Percentiles rank a stretch among this genome's conserved stretches.
phyloP scores from a whole-genome alignment of 106 monocot species.

The Vanilla planifolia region DNA sequence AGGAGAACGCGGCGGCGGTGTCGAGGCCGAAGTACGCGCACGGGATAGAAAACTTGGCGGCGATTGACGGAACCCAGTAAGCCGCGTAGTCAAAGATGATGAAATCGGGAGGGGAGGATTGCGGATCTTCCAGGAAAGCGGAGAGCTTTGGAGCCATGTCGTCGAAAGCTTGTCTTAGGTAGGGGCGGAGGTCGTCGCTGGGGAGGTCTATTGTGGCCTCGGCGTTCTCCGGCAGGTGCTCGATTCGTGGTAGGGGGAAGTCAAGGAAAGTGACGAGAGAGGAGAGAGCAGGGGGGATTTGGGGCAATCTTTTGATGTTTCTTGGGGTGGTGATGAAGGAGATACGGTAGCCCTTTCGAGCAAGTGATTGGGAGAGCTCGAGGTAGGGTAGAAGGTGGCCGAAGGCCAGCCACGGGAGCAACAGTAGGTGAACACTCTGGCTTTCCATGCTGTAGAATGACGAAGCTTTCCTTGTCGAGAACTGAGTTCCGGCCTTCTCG shows the following conservation, averaged over 20 bases:
- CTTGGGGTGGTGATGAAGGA: conserved; percentile 60
- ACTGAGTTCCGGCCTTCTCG: too few relatives aligned
- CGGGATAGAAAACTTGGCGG: conserved; percentile 12
- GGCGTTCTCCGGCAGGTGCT: conserved; percentile 30
- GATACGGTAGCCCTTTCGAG: conserved; percentile 37
- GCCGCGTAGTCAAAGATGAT: conserved; percentile 43
- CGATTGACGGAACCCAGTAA: conserved; percentile 24
- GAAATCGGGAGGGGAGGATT: conserved; percentile 23
- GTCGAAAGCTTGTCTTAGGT: conserved; percentile 50
- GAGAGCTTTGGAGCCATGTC: conserved; percentile 11
- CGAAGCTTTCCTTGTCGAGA: too few relatives aligned
- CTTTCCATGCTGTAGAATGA: too few relatives aligned
- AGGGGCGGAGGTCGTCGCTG: conserved; percentile 17
- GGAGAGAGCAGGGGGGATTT: conserved; percentile 11
- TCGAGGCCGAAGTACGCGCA: conserved; percentile 21
- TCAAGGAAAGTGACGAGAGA: conserved; percentile 27
- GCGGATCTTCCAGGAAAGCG: conserved; percentile 13
- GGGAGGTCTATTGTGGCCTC: conserved; percentile 59
- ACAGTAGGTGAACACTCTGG: conserved; percentile 38
- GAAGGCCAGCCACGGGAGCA: conserved; percentile 62
- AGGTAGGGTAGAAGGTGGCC: conserved; percentile 61
- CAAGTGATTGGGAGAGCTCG: conserved; percentile 50
- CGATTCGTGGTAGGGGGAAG: conserved; percentile 28
- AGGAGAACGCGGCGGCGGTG: conserved; percentile 4
- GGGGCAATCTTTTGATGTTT: conserved; percentile 40